Evolutionary conservation across 306 rosid genomes (phyloP), one percentile per base, ranked within the genome.

Genomic region (Cajanus cajan): DNA sequence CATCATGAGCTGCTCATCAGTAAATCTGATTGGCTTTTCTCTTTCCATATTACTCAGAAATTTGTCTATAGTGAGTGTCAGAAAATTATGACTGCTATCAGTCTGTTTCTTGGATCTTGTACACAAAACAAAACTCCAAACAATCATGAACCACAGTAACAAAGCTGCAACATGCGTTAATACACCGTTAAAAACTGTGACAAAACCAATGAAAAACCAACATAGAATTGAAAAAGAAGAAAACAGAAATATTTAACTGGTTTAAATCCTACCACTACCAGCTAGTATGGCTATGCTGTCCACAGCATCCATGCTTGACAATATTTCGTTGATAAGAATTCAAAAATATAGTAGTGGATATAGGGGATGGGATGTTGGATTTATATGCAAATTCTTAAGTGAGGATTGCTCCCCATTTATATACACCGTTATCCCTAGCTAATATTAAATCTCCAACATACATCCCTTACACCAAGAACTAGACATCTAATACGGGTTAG

Each of bases 1-100:
- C 1, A 45, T 58, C 55, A 54, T 50, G 11, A 77, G 74, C 48
- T 36, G 52, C 16, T 64, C 28, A 8, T 18, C 0, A 2, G 52
- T 77, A 16, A 65, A 65, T 16, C 66, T 77, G 28, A 24, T 55
- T 75, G 44, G 59, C 47, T 61, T 78, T 36, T 67, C 58, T 18
- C 13, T 67, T 68, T 67, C 57, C 33, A 78, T 52, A 5, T 66
- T 34, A 4, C 59, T 68, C 10, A 67, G 28, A 44, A 67, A 54
- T 11, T 76, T 10, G 7, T 47, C 40, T 1, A 64, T 37, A 0
- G 34, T 3, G 10, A 72, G 11, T 4, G 79, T 31, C 11, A 16
- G 31, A n/a, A 50, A 48, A 37, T n/a, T n/a, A n/a, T 50, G 36
- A 28, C 31, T 28, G 31, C 31, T 28, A 28, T 28, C 31, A 28